Evolutionary conservation across 306 rosid genomes (phyloP), one percentile per base, ranked within the genome.

Genomic region (Vigna hirtella): DNA sequence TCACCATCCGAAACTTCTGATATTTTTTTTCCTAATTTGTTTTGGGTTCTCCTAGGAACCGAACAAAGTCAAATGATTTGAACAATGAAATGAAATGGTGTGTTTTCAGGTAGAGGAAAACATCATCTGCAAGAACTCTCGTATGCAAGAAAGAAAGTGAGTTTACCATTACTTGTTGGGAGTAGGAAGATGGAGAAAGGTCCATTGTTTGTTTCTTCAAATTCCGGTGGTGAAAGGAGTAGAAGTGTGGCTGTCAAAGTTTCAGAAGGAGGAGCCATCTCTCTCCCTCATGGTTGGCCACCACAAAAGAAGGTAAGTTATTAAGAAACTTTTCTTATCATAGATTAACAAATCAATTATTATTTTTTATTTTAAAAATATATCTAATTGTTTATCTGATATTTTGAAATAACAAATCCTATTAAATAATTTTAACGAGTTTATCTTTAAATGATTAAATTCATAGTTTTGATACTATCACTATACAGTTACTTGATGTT

Each of bases 251-350:
- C 69, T 2, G 84, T 79, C 3, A 83, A 63, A 57, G 79, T 70
- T 42, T 77, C 87, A 17, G 88, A 79, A 66, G 89, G 85, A 48
- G 84, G 72, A 14, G 64, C 86, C 2, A 22, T 73, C 7, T 63
- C 81, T 36, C 34, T 62, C 20, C 12, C 83, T 22, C 76, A 34
- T 67, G 24, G 1, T 26, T 81, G 83, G 80, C 52, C 72, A 18
- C 0, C 18, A 0, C 18, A 69, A 7, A 82, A 82, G 84, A 82
- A 82, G 89, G 89, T 85, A 22, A 52, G 68, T 8, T 2, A 40
- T 8, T 40, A 40, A 2, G 11, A 8, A 40, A 7, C 10, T 7
- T 38, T 38, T 38, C 43, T 9, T 40, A 7, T 40, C 45, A 40
- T 40, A 30, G 4, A 7, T 8, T 10, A 40, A 40, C 45, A 7